Evolutionary conservation across 345 rosid genomes (phyloP).

Genomic region (Fremontodendron californicum): DNA sequence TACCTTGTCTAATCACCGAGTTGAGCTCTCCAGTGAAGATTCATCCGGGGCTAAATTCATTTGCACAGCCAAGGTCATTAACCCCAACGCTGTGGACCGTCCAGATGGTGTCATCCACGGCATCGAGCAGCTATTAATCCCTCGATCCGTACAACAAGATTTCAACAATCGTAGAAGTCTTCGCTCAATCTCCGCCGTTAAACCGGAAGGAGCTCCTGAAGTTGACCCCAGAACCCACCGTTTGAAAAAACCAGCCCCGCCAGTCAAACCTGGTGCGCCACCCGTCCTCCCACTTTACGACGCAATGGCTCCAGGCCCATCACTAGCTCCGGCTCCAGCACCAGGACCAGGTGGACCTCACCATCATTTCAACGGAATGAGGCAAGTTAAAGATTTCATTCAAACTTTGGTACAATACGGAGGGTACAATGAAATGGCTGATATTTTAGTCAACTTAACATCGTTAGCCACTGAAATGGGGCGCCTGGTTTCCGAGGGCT

Average conservation of each 20-base stretch:
- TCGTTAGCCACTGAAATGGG: constrained; percentile 78
- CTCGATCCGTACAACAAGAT: constrained; percentile 67
- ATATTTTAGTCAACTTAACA: constrained; percentile 63
- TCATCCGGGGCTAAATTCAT: constrained; percentile 31
- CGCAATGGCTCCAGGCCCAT: constrained; percentile 58
- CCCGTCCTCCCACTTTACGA: constrained; percentile 50
- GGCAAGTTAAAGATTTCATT: constrained; percentile 66
- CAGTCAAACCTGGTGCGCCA: constrained; percentile 40
- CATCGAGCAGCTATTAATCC: constrained; percentile 60
- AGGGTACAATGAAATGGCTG: constrained; percentile 81
- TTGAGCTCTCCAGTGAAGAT: constrained; percentile 32
- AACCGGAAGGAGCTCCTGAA: constrained; percentile 75
- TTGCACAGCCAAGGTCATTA: constrained; percentile 39
- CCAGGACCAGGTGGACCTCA: constrained; percentile 79
- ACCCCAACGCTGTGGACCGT: constrained; percentile 42
- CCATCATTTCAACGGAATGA: constrained; percentile 63
- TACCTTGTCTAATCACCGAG: constrained; percentile 33
- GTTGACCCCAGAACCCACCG: constrained; percentile 65
- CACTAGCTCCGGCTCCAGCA: constrained; percentile 47
- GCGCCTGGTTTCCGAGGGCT: constrained; percentile 68
- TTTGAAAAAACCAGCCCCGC: constrained; percentile 43
- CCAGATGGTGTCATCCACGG: constrained; percentile 83
- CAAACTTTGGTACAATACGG: constrained; percentile 63
- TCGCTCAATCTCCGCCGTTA: constrained; percentile 59
- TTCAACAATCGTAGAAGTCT: constrained; percentile 62